A percentile compares a stretch with the other conserved stretches of the same genome.
Conservation (phyloP, 352 stramenopile species). For the Globisporangium acanthophoron region DNA sequence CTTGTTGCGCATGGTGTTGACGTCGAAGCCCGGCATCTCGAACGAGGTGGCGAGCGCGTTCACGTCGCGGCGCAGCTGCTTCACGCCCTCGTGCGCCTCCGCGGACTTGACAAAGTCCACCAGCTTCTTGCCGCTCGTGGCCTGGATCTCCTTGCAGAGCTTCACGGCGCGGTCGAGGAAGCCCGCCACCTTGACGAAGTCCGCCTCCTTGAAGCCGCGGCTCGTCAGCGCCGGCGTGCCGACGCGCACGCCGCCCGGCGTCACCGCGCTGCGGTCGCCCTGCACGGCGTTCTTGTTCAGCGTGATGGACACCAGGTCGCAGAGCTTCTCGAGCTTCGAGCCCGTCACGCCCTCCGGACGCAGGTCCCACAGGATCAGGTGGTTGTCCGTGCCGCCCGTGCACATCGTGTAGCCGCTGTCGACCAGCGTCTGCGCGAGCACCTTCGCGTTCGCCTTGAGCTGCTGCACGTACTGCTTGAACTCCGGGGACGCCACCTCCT, state of each 20-base stretch:
- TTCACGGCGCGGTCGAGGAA: conserved; percentile 95
- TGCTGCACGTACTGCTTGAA: conserved; percentile 96
- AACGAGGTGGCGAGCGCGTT: conserved; percentile 93
- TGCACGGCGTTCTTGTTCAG: conserved; percentile 99
- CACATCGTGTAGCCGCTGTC: conserved; percentile 94
- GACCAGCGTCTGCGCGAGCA: conserved; percentile 90
- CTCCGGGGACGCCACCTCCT: conserved; percentile 94
- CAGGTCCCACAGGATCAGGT: conserved; percentile 98
- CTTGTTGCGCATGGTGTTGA: conserved; percentile 88
- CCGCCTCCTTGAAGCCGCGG: conserved; percentile 94
- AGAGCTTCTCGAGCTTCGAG: conserved; percentile 98
- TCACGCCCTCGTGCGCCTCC: conserved; percentile 77
- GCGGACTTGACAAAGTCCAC: conserved; percentile 91
- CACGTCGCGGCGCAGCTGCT: conserved; percentile 88
- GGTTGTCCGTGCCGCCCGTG: conserved; percentile 98
- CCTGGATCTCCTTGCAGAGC: conserved; percentile 92
- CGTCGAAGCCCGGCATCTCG: conserved; percentile 95
- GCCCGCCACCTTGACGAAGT: conserved; percentile 95
- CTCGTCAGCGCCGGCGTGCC: conserved; percentile 96
- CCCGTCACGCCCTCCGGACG: conserved; percentile 93
- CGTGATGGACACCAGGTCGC: conserved; percentile 96
- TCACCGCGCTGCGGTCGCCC: conserved; percentile 94
- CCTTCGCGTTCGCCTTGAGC: conserved; percentile 94
- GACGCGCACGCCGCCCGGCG: conserved; percentile 93
- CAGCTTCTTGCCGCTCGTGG: conserved; percentile 88